Evolutionary conservation across 1,284 basidiomycete species (phyloP), one percentile per base, ranked within the genome.

Genomic region (Pascua sp.): DNA sequence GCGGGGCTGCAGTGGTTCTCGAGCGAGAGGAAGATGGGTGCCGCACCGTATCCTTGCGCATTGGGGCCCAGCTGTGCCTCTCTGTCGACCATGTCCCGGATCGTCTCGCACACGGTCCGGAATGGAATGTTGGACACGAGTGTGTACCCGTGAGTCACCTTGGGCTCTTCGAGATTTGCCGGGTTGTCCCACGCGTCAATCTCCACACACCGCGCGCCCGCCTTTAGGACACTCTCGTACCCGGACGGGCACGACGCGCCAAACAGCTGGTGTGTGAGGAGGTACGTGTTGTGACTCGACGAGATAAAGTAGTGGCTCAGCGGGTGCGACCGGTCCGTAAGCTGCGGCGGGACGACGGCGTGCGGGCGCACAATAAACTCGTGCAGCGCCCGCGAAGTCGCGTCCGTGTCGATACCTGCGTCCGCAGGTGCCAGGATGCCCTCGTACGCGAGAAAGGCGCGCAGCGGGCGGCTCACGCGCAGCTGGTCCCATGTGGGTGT

Each of bases 201-300:
- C 51, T 62, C 60, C 40, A 62, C 60, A 39, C 60, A 62, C n/a
- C 57, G 51, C 1, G 57, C 60, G 8, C 60, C 60, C 4, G 57
- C 49, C 16, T 16, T 36, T n/a, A 62, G 44, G 9, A 47, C 42
- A 5, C 49, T 42, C 43, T 55, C 57, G 52, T 62, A 62, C 9
- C 49, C 57, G 5, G 46, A 46, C 13, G 57, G 48, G 16, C 54
- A 54, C 8, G 55, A 56, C 12, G 52, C 49, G 49, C 60, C 60
- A 37, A 47, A 62, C 40, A 62, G 55, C 57, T 62, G 60, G 42
- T 62, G 49, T 9, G 60, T 93, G 13, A 97, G 86, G 5, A 99
- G 86, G 69, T 99, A 98, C 0, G 96, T 98, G 69, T 99, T 98
- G 72, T 98, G 96, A 38, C 91, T 95, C 11, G 91, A 90, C 8